Evolutionary conservation across 805 yeast species (phyloP).

Genomic region (Vanderwaltozyma polyspora): DNA sequence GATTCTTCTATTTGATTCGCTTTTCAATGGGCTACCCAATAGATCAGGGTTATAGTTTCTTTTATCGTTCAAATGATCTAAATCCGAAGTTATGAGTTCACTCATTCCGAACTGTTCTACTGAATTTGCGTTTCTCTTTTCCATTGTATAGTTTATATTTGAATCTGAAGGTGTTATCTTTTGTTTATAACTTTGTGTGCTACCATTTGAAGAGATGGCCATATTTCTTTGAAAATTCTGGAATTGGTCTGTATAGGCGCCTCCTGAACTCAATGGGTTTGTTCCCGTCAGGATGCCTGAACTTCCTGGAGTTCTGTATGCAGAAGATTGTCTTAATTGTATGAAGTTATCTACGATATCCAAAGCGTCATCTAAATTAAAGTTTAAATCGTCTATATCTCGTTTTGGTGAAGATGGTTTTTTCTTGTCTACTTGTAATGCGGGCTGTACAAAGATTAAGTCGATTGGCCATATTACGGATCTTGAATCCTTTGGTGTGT

Average conservation of each 20-base stretch:
- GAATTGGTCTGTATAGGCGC: slow-evolving; percentile 24
- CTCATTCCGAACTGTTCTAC: background rate
- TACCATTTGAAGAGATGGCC: background rate
- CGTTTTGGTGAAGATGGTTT: background rate
- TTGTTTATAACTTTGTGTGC: slow-evolving; percentile 5
- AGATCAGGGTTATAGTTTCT: background rate
- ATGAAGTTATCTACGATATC: slow-evolving; percentile 31
- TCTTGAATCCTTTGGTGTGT: slow-evolving; percentile 40
- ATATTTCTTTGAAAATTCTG: slow-evolving; percentile 18
- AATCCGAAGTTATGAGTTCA: background rate
- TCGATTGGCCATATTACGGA: slow-evolving; percentile 64
- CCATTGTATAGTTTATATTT: background rate
- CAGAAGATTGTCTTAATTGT: slow-evolving; percentile 29
- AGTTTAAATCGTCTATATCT: background rate
- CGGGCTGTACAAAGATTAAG: slow-evolving; percentile 45
- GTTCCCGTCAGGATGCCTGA: slow-evolving; percentile 11
- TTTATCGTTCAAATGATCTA: background rate
- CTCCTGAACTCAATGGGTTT: slow-evolving; percentile 24
- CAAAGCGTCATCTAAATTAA: slow-evolving; percentile 15
- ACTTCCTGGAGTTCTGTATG: slow-evolving; percentile 28
- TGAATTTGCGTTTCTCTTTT: background rate
- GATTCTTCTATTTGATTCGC: background rate
- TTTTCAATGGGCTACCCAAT: background rate
- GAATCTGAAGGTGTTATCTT: slow-evolving; percentile 1
- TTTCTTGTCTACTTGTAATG: background rate